These are phyloP conservation scores for Phaeosphaeriaceae sp. DNA, from an alignment of 2,329 filamentous ascomycete genomes.

Conservation along the genomic window DNA sequence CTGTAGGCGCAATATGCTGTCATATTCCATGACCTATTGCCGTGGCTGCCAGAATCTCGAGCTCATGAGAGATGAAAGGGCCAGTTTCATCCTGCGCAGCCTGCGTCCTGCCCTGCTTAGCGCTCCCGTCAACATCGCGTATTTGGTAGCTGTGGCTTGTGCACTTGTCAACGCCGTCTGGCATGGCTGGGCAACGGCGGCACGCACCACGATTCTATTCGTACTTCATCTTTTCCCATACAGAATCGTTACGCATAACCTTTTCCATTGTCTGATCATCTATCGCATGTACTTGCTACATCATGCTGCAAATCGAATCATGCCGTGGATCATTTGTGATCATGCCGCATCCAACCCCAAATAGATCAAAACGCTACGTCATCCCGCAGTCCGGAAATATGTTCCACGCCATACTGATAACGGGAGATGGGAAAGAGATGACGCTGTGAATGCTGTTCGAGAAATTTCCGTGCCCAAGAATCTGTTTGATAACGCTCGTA, in stretches of 20 bases:
- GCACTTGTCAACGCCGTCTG: conserved; percentile 9
- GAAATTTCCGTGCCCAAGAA: neutral
- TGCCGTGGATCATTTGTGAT: conserved; percentile 1
- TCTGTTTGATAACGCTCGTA: conserved; percentile 1
- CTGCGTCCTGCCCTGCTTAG: neutral
- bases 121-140: neutral
- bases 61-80: neutral
- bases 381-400: conserved; percentile 1
- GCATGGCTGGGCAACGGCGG: conserved; percentile 2
- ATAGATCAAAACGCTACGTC: conserved; percentile 4
- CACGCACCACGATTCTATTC: conserved; percentile 1
- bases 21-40: neutral
- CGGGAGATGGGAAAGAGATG: conserved; percentile 10
- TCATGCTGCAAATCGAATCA: neutral
- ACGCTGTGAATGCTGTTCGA: conserved; percentile 1
- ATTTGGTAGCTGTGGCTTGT: conserved; percentile 2
- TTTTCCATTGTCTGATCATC: neutral
- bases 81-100: neutral
- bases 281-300: neutral
- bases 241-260: neutral
- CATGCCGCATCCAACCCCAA: conserved; percentile 9
- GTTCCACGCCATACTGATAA: conserved; percentile 3
- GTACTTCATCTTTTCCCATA: neutral
- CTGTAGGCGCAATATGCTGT: conserved; percentile 1
- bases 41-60: conserved; percentile 2